These are phyloP conservation scores for Canariomyces notabilis DNA, from an alignment of 2,329 filamentous ascomycete species.

Conservation along the genomic window DNA sequence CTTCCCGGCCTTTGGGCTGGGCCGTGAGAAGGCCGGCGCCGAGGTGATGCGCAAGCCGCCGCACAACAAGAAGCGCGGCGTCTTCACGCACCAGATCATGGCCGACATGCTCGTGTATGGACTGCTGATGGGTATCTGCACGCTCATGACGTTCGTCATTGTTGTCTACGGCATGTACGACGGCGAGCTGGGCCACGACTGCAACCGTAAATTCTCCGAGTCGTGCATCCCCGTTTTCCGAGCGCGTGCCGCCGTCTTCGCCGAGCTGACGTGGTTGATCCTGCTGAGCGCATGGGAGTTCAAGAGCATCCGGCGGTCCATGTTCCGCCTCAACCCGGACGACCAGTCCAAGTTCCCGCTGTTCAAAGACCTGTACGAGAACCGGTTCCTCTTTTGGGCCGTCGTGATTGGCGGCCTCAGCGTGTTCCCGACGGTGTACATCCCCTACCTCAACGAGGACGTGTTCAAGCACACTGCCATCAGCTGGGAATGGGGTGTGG, in stretches of 20 bases:
- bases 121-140: slow-evolving; percentile 68
- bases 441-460: slow-evolving; percentile 62
- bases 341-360: slow-evolving; percentile 47
- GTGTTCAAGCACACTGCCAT: slow-evolving; percentile 71
- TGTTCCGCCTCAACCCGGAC: slow-evolving; percentile 61
- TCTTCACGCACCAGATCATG: slow-evolving; percentile 74
- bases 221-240: slow-evolving; percentile 59
- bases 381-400: slow-evolving; percentile 66
- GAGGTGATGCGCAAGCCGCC: slow-evolving; percentile 79
- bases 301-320: slow-evolving; percentile 64
- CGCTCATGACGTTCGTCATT: slow-evolving; percentile 61
- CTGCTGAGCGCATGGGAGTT: slow-evolving; percentile 75
- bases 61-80: slow-evolving; percentile 60
- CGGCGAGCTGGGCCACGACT: slow-evolving; percentile 53
- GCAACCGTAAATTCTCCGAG: slow-evolving; percentile 56
- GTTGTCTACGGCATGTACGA: slow-evolving; percentile 52
- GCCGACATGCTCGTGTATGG: slow-evolving; percentile 78
- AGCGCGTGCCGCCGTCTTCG: slow-evolving; percentile 68
- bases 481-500: slow-evolving; percentile 70
- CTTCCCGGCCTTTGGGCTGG: slow-evolving; percentile 82
- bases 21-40: slow-evolving; percentile 67
- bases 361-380: slow-evolving; percentile 61
- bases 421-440: slow-evolving; percentile 66
- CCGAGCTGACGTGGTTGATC: slow-evolving; percentile 67
- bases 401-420: slow-evolving; percentile 56